phyloP scores from a whole-genome alignment of 371 early-diverging fungal genomes.

The Haplosporangium sp. region DNA sequence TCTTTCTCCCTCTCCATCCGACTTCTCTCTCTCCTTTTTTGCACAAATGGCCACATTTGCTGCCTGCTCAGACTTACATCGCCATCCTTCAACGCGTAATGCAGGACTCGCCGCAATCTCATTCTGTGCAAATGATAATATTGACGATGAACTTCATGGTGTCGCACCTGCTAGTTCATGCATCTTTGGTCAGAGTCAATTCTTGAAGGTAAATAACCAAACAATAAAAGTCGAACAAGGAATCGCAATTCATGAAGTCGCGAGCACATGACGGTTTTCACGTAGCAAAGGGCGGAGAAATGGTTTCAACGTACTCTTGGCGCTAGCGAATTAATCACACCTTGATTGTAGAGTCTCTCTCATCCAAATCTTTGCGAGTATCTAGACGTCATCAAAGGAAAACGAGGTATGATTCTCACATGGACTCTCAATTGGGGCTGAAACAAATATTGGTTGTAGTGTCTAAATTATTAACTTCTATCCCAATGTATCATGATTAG shows the following conservation, averaged over 20 bases:
- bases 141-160: conserved; percentile 49
- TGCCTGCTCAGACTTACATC: conserved; percentile 47
- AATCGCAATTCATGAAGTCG: not conserved
- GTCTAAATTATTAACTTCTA: not conserved
- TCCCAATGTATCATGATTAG: conserved; percentile 31
- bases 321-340: not conserved
- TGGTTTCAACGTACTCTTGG: not conserved
- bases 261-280: not conserved
- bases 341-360: conserved; percentile 59
- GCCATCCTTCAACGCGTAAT: conserved; percentile 46
- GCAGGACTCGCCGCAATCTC: conserved; percentile 55
- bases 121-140: conserved; percentile 48
- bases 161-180: conserved; percentile 65
- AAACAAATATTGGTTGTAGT: not conserved
- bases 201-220: conserved; percentile 60
- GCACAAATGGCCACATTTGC: conserved; percentile 50
- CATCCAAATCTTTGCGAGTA: conserved; percentile 71
- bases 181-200: conserved; percentile 71
- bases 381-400: conserved; percentile 71
- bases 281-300: not conserved
- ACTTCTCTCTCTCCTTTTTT: not conserved
- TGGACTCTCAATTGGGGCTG: not conserved
- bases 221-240: not conserved
- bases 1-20: not conserved
- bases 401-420: conserved; percentile 58